Evolutionary conservation across 2,329 filamentous ascomycete species (phyloP).

Genomic region (Elsinoe necatrix): DNA sequence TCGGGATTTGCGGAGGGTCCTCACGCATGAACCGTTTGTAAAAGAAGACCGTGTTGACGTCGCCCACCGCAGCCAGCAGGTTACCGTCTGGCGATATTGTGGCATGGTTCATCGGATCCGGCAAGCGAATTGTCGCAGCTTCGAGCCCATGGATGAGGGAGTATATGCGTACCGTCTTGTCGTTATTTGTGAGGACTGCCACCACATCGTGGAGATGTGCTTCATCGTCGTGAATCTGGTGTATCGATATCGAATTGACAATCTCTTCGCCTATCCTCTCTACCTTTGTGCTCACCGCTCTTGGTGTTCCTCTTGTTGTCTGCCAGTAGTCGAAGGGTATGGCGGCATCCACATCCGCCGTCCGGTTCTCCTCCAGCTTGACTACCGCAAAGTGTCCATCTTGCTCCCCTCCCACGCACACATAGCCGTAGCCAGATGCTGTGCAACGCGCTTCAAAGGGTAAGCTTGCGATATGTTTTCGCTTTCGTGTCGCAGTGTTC

Average conservation of each 20-base stretch:
- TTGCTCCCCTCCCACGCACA: conserved; percentile 79
- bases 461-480: conserved; percentile 65
- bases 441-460: conserved; percentile 69
- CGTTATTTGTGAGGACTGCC: conserved; percentile 82
- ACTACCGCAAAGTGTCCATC: conserved; percentile 80
- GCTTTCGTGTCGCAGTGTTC: conserved; percentile 60
- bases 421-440: conserved; percentile 76
- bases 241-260: conserved; percentile 59
- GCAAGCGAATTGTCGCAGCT: conserved; percentile 63
- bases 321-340: conserved; percentile 39
- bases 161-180: conserved; percentile 79
- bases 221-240: conserved; percentile 48
- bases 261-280: conserved; percentile 55
- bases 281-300: conserved; percentile 45
- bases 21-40: conserved; percentile 48
- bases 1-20: conserved; percentile 29
- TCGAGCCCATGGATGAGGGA: conserved; percentile 60
- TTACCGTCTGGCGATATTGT: conserved; percentile 85
- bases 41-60: conserved; percentile 79
- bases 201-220: conserved; percentile 45
- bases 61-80: conserved; percentile 73
- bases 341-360: conserved; percentile 47
- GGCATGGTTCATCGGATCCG: conserved; percentile 85
- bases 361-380: conserved; percentile 43
- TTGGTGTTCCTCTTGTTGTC: conserved; percentile 37